Evolutionary conservation across 1,284 basidiomycete species (phyloP).

Genomic region (Lignosus rhinocerotis): DNA sequence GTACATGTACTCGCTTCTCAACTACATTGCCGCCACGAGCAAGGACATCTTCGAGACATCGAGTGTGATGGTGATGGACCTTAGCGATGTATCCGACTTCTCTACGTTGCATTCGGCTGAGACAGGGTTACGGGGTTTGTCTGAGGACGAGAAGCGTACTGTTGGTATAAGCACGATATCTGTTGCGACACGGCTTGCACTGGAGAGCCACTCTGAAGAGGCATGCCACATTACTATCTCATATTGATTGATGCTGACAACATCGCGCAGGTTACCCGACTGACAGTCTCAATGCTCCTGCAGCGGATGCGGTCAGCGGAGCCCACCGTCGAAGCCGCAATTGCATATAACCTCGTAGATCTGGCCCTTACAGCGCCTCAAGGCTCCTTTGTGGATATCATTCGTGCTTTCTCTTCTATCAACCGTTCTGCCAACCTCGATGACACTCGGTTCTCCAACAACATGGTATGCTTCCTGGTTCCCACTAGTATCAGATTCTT

Average conservation of each 20-base stretch:
- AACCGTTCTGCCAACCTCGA: conserved; percentile 84
- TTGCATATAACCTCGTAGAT: conserved; percentile 90
- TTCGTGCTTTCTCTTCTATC: conserved; percentile 83
- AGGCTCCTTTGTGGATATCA: conserved; percentile 82
- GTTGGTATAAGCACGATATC: conserved; percentile 91
- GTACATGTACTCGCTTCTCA: conserved; percentile 94
- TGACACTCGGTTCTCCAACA: conserved; percentile 83
- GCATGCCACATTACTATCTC: conserved; percentile 38
- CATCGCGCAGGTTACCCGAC: conserved; percentile 65
- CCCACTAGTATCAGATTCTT: neutral
- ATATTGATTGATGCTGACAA: neutral
- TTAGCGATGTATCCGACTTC: conserved; percentile 40
- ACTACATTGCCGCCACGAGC: conserved; percentile 83
- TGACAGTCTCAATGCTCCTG: conserved; percentile 90
- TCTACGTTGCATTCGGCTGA: conserved; percentile 57
- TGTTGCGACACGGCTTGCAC: conserved; percentile 80
- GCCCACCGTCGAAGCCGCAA: conserved; percentile 85
- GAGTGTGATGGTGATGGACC: conserved; percentile 41
- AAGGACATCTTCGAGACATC: conserved; percentile 66
- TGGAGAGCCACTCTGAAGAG: conserved; percentile 83
- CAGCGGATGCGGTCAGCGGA: conserved; percentile 87
- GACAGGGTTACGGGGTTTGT: conserved; percentile 60
- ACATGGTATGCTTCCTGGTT: conserved; percentile 57
- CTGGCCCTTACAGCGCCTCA: conserved; percentile 81
- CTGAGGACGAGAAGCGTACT: conserved; percentile 83